Percentiles rank a stretch among this genome's conserved stretches.
phyloP scores from a whole-genome alignment of 2,329 filamentous ascomycete species.

The Pseudohalonectria lignicola region DNA sequence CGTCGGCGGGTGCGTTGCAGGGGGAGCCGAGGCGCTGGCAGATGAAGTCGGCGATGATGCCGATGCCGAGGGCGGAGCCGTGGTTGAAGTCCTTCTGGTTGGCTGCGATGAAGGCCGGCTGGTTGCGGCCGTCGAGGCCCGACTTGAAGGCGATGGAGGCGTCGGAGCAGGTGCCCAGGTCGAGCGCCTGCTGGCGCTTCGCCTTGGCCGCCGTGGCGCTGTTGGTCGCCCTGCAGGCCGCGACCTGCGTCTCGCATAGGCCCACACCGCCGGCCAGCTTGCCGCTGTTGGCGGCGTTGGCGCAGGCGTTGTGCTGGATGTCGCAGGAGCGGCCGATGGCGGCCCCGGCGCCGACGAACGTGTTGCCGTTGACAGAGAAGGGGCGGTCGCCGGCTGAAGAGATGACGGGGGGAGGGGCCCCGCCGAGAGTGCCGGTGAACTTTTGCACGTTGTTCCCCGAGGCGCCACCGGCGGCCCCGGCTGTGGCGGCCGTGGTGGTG shows the following conservation, averaged over 20 bases:
- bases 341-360: constrained; percentile 26
- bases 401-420: constrained; percentile 21
- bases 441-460: constrained; percentile 21
- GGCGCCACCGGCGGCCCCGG: not conserved
- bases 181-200: constrained; percentile 11
- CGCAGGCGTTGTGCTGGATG: constrained; percentile 31
- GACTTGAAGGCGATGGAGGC: constrained; percentile 29
- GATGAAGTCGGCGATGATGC: constrained; percentile 35
- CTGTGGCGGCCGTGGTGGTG: not conserved
- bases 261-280: constrained; percentile 15
- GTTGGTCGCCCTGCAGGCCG: constrained; percentile 10
- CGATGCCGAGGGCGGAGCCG: constrained; percentile 33
- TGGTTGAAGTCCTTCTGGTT: constrained; percentile 31
- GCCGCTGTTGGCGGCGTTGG: constrained; percentile 26
- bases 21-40: constrained; percentile 26
- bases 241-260: constrained; percentile 26
- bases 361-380: constrained; percentile 23
- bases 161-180: constrained; percentile 28
- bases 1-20: constrained; percentile 19
- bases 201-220: constrained; percentile 5
- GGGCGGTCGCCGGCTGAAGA: constrained; percentile 17
- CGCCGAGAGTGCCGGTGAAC: constrained; percentile 28
- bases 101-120: constrained; percentile 27
- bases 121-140: constrained; percentile 31
- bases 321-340: constrained; percentile 31